Evolutionary conservation across 192 early-diverging fungal species (phyloP).

Genomic region (Backusella sp.): DNA sequence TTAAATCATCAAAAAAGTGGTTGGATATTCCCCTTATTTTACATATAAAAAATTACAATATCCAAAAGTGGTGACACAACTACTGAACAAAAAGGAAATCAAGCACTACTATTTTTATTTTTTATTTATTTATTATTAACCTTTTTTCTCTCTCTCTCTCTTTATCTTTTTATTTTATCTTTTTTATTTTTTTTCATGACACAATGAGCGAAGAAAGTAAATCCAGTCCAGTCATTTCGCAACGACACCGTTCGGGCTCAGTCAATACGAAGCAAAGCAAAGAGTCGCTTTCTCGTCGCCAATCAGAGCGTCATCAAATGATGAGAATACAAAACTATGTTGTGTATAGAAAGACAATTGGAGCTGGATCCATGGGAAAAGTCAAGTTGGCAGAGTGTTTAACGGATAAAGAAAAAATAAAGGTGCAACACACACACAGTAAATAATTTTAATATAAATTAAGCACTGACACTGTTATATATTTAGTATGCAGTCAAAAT

Average conservation of each 20-base stretch:
- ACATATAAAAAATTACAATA: slow-evolving; percentile 10
- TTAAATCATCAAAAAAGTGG: too few relatives aligned
- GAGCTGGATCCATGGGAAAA: slow-evolving; percentile 38
- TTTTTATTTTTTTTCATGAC: background rate
- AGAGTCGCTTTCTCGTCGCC: background rate
- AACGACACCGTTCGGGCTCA: background rate
- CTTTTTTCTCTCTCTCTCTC: background rate
- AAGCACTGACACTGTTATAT: background rate
- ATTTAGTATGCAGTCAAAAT: slow-evolving; percentile 64
- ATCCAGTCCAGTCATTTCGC: background rate
- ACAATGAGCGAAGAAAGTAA: slow-evolving; percentile 5
- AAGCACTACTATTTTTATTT: slow-evolving; percentile 14
- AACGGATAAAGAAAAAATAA: slow-evolving; percentile 24
- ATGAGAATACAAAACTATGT: slow-evolving; percentile 34
- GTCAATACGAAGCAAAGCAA: background rate
- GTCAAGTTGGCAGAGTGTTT: slow-evolving; percentile 35
- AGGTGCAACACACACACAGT: background rate
- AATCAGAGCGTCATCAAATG: slow-evolving; percentile 22
- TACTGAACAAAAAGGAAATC: slow-evolving; percentile 8
- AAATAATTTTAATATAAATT: background rate
- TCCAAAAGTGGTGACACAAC: slow-evolving; percentile 4
- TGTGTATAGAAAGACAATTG: slow-evolving; percentile 32
- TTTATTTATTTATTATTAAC: background rate
- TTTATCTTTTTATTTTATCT: background rate
- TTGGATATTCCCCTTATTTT: background rate